A percentile compares a stretch with the other conserved stretches of the same genome.
These are phyloP conservation scores for Ichthyophthirius multifiliis DNA, from an alignment of 169 alveolate species.

Conservation along the genomic window DNA sequence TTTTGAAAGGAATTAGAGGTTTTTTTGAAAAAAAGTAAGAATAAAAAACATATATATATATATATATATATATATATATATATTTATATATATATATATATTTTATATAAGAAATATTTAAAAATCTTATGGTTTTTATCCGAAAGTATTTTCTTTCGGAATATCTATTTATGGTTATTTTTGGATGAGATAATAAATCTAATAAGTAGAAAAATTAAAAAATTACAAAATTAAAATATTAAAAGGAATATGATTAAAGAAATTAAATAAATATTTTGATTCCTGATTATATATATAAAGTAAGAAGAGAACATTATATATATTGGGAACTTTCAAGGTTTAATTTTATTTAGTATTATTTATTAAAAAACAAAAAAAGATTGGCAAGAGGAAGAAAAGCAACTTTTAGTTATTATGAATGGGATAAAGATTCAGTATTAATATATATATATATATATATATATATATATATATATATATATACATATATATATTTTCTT, in stretches of 20 bases:
- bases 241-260: constrained; percentile 57
- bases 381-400: constrained; percentile 59
- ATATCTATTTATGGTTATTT: not conserved
- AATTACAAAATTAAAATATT: not conserved
- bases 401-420: constrained; percentile 57
- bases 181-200: not conserved
- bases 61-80: not conserved
- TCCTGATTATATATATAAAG: constrained; percentile 53
- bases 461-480: not conserved
- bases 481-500: not conserved
- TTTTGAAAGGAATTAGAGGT: constrained; percentile 15
- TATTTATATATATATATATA: no score
- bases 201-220: not conserved
- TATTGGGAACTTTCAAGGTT: constrained; percentile 58
- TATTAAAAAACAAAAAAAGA: constrained; percentile 33
- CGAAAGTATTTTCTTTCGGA: not conserved
- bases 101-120: not conserved
- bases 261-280: constrained; percentile 53
- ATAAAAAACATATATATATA: not conserved
- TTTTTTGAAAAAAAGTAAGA: constrained; percentile 3
- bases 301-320: constrained; percentile 65
- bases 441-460: not conserved
- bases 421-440: constrained; percentile 52
- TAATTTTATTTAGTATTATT: not conserved
- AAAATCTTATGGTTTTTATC: constrained; percentile 12